Evolutionary conservation across 768 basidiomycete genomes (phyloP).

Genomic region (Mycena rebaudengoi): DNA sequence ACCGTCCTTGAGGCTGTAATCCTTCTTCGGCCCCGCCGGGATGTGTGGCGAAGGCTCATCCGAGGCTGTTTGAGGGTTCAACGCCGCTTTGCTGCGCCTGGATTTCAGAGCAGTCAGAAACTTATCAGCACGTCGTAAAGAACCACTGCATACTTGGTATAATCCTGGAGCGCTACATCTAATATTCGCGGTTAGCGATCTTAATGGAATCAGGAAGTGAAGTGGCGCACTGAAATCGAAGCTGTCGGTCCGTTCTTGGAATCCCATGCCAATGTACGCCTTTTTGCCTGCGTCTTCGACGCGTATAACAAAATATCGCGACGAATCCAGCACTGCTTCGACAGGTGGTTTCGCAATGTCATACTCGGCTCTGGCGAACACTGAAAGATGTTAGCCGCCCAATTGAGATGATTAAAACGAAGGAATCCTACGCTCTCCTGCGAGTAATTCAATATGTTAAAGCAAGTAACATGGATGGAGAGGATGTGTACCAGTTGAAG

Average conservation of each 20-base stretch:
- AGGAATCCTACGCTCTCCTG: constrained; percentile 73
- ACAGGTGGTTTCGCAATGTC: constrained; percentile 81
- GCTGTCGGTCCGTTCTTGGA: constrained; percentile 85
- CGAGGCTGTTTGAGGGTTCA: constrained; percentile 58
- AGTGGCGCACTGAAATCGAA: constrained; percentile 86
- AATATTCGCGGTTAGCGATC: constrained; percentile 8
- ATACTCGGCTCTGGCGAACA: constrained; percentile 90
- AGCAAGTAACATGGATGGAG: constrained; percentile 1
- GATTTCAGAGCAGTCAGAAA: constrained; percentile 15
- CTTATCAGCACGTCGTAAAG: constrained; percentile 6
- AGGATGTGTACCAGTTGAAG: constrained; percentile 68
- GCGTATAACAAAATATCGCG: constrained; percentile 92
- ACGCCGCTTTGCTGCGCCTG: constrained; percentile 71
- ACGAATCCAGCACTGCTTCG: constrained; percentile 96
- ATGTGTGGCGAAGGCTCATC: constrained; percentile 69
- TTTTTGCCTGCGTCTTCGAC: constrained; percentile 89
- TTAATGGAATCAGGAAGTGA: constrained; percentile 8
- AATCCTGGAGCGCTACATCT: constrained; percentile 90
- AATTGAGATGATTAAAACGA: constrained; percentile 10
- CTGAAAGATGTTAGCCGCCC: constrained; percentile 47
- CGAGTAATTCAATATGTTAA: neutral
- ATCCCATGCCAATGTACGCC: constrained; percentile 95
- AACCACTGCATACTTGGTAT: constrained; percentile 66
- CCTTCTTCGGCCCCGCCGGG: constrained; percentile 86
- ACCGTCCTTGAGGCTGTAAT: constrained; percentile 93